Conservation (phyloP, 352 stramenopile genomes). For the Lagenidium sp. region DNA sequence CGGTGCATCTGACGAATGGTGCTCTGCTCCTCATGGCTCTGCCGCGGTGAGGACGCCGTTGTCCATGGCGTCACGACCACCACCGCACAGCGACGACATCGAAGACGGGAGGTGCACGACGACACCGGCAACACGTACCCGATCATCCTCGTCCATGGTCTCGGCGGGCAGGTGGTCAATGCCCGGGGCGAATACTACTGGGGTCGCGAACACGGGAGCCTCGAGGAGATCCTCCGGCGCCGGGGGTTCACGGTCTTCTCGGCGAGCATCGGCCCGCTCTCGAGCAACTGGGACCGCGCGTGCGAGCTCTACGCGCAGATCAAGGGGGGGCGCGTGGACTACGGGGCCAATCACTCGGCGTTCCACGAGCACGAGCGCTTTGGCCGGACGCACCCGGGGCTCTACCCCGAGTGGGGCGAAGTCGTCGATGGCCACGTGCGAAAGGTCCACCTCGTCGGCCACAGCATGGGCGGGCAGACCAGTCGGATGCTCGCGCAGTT, state of each 20-base stretch:
- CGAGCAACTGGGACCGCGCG: constrained; percentile 18
- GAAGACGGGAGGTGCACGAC: too few species aligned
- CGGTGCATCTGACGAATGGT: too few species aligned
- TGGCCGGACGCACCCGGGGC: constrained; percentile 29
- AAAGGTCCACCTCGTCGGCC: constrained; percentile 45
- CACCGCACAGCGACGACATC: too few species aligned
- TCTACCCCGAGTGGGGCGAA: constrained; percentile 39
- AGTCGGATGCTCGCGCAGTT: constrained; percentile 47
- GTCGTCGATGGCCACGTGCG: constrained; percentile 32
- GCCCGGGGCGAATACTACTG: constrained; percentile 2
- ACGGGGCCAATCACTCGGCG: constrained; percentile 10
- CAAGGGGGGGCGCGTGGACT: constrained; percentile 16
- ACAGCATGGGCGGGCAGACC: constrained; percentile 58
- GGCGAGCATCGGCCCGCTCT: constrained; percentile 8
- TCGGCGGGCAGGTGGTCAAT: constrained; percentile 3
- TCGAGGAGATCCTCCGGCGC: constrained; percentile 3
- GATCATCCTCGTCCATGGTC: constrained; percentile 13
- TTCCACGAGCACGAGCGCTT: constrained; percentile 13
- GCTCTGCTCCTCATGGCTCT: too few species aligned
- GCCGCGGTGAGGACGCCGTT: too few species aligned
- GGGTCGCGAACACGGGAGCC: constrained; percentile 2
- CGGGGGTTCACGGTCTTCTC: constrained; percentile 10
- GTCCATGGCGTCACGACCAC: too few species aligned
- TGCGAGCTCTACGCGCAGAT: constrained; percentile 21
- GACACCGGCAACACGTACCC: constrained; percentile 2